These are phyloP conservation scores for Rosellinia necatrix DNA, from an alignment of 2,329 filamentous ascomycete genomes.

Conservation along the genomic window DNA sequence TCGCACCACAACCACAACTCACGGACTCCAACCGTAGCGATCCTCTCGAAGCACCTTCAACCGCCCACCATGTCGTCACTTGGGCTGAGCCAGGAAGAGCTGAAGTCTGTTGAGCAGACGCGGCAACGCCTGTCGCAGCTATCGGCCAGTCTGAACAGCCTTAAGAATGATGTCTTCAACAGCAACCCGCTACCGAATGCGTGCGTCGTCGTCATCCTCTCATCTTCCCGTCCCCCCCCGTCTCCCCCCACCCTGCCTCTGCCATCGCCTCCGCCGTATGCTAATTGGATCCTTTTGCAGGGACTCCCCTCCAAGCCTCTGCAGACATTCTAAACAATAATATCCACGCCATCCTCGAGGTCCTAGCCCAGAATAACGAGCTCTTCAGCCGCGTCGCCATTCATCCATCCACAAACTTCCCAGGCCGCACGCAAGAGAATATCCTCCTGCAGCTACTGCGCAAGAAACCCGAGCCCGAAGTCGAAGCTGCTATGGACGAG, in stretches of 20 bases:
- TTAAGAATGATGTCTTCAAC: slow-evolving; percentile 63
- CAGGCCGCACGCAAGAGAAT: slow-evolving; percentile 67
- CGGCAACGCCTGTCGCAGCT: slow-evolving; percentile 71
- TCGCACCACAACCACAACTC: background rate
- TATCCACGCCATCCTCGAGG: slow-evolving; percentile 67
- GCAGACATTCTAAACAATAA: slow-evolving; percentile 73
- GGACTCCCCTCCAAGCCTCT: slow-evolving; percentile 72
- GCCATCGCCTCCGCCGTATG: background rate
- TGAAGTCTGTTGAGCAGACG: slow-evolving; percentile 72
- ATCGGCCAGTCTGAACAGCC: slow-evolving; percentile 67
- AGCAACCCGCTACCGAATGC: slow-evolving; percentile 70
- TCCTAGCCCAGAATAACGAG: slow-evolving; percentile 66
- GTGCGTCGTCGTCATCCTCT: slow-evolving; percentile 48
- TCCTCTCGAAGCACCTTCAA: too few species aligned
- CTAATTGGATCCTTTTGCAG: slow-evolving; percentile 46
- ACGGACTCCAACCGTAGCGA: too few species aligned
- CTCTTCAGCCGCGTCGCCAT: slow-evolving; percentile 73
- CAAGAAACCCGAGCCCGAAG: slow-evolving; percentile 80
- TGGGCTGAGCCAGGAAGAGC: slow-evolving; percentile 61
- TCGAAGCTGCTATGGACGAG: slow-evolving; percentile 73
- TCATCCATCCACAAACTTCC: slow-evolving; percentile 77
- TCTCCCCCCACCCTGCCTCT: background rate
- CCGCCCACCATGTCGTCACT: slow-evolving; percentile 47
- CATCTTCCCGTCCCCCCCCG: too few species aligned
- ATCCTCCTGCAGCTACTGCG: slow-evolving; percentile 73